phyloP scores from a whole-genome alignment of 1,284 basidiomycete species.

The Trametes sp. region DNA sequence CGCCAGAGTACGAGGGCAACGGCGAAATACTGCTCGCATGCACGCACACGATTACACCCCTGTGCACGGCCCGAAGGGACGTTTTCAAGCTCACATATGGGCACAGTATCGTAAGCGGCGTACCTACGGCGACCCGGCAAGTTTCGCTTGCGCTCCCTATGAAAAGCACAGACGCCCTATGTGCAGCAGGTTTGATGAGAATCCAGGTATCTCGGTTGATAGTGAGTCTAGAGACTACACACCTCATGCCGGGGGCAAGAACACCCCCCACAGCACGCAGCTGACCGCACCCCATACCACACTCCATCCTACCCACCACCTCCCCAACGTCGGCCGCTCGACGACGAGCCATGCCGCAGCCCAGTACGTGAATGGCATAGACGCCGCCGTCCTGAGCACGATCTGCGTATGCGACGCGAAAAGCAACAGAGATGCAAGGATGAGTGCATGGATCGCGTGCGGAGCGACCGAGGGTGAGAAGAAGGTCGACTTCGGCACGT shows the following conservation, averaged over 20 bases:
- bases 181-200: too few species aligned
- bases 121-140: too few species aligned
- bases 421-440: constrained; percentile 70
- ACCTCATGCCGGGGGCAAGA: constrained; percentile 86
- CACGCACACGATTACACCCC: too few species aligned
- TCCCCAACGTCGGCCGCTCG: constrained; percentile 53
- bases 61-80: too few species aligned
- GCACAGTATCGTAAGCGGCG: too few species aligned
- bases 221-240: too few species aligned
- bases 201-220: too few species aligned
- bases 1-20: too few species aligned
- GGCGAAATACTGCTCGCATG: too few species aligned
- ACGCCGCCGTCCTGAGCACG: constrained; percentile 79
- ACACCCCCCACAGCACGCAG: constrained; percentile 84
- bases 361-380: constrained; percentile 89
- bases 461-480: constrained; percentile 55
- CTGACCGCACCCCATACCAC: constrained; percentile 78
- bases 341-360: constrained; percentile 72
- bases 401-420: constrained; percentile 93
- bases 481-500: constrained; percentile 36
- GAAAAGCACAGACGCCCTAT: too few species aligned
- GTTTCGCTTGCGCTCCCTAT: too few species aligned
- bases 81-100: too few species aligned
- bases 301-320: constrained; percentile 75
- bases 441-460: constrained; percentile 73